A percentile compares a stretch with the other conserved stretches of the same genome.
Evolutionary conservation across 805 yeast species (phyloP).

Genomic region (Ogataea pignaliae): DNA sequence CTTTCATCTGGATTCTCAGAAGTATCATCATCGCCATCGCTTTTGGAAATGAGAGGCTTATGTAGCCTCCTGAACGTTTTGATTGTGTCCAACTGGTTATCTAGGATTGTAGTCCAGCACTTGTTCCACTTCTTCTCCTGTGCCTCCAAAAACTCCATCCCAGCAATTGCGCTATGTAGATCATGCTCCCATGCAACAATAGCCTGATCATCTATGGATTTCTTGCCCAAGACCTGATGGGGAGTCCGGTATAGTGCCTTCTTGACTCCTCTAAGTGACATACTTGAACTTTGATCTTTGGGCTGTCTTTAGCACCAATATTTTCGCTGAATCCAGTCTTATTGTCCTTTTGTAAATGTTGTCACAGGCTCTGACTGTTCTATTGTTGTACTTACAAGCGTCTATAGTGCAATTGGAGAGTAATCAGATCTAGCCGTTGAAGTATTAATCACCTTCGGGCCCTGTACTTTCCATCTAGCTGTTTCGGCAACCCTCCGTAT

Average conservation of each 20-base stretch:
- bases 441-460: too few relatives aligned
- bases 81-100: conserved; percentile 29
- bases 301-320: too few relatives aligned
- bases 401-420: too few relatives aligned
- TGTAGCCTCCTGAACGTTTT: conserved; percentile 32
- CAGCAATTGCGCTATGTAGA: conserved; percentile 37
- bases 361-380: too few relatives aligned
- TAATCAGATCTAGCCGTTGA: too few relatives aligned
- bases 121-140: conserved; percentile 27
- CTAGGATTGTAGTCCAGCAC: conserved; percentile 28
- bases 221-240: conserved; percentile 31
- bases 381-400: too few relatives aligned
- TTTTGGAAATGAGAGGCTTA: conserved; percentile 27
- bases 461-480: too few relatives aligned
- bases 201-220: conserved; percentile 35
- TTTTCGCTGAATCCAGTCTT: too few relatives aligned
- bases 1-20: conserved; percentile 12
- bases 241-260: conserved; percentile 35
- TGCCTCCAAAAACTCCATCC: conserved; percentile 36
- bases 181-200: conserved; percentile 42
- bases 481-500: too few relatives aligned
- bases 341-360: too few relatives aligned
- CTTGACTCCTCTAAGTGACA: conserved; percentile 34
- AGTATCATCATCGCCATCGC: conserved; percentile 11
- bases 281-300: conserved; percentile 2